Evolutionary conservation across 1,284 basidiomycete species (phyloP).

Genomic region (Boletus mariae): DNA sequence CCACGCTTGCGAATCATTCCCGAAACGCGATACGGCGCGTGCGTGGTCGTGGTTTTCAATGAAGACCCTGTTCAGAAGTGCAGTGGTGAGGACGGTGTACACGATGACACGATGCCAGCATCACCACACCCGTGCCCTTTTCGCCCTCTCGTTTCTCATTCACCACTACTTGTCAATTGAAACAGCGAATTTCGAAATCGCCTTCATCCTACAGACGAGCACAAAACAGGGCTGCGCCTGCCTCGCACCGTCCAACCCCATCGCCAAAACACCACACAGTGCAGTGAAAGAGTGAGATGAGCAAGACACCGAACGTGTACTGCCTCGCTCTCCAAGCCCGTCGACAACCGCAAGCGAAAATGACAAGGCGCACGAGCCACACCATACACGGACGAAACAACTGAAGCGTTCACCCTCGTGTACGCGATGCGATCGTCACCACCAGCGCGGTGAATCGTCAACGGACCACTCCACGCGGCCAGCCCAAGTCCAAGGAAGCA

Average conservation of each 20-base stretch:
- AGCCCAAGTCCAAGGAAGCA: background rate
- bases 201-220: background rate
- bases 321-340: background rate
- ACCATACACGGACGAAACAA: background rate
- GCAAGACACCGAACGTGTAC: slow-evolving; percentile 12
- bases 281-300: background rate
- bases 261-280: background rate
- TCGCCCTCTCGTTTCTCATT: slow-evolving; percentile 1
- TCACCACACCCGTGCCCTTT: background rate
- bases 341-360: background rate
- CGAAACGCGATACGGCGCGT: slow-evolving; percentile 63
- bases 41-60: slow-evolving; percentile 70
- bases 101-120: slow-evolving; percentile 10
- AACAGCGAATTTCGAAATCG: background rate
- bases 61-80: slow-evolving; percentile 40
- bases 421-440: background rate
- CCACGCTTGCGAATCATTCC: slow-evolving; percentile 54
- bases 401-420: background rate
- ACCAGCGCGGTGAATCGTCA: background rate
- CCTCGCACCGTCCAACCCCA: slow-evolving; percentile 18
- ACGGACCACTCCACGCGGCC: too few species aligned
- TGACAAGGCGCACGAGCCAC: background rate
- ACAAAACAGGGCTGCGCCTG: slow-evolving; percentile 5
- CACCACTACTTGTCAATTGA: background rate
- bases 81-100: slow-evolving; percentile 7